phyloP scores from a whole-genome alignment of 2,329 filamentous ascomycete species.

The Sporothrix humicola region DNA sequence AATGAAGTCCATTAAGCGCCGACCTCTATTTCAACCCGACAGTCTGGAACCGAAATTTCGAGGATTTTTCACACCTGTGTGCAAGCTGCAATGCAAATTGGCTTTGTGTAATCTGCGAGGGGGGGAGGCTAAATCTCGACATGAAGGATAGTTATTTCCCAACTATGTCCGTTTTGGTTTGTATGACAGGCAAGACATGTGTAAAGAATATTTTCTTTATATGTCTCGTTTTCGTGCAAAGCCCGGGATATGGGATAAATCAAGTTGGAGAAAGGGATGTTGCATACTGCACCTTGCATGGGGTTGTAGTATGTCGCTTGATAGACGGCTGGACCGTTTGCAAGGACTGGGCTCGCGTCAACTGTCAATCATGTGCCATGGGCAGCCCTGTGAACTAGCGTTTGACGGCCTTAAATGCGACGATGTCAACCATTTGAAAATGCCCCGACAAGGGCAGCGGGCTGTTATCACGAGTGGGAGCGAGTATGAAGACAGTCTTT shows the following conservation, averaged over 20 bases:
- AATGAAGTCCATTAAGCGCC: slow-evolving; percentile 37
- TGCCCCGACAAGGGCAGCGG: no score
- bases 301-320: slow-evolving; percentile 4
- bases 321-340: neutral
- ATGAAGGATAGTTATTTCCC: no score
- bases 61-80: neutral
- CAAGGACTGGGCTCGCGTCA: slow-evolving; percentile 31
- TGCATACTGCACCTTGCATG: neutral
- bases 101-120: slow-evolving; percentile 15
- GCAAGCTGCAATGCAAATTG: neutral
- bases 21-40: slow-evolving; percentile 32
- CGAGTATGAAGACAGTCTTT: no score
- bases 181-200: no score
- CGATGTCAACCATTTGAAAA: no score
- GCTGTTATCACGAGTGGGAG: no score
- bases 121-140: neutral
- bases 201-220: no score
- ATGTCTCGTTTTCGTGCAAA: no score
- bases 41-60: slow-evolving; percentile 37
- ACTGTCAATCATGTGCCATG: slow-evolving; percentile 34
- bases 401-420: no score
- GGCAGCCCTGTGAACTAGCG: neutral
- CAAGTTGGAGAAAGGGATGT: neutral
- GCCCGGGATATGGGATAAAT: neutral
- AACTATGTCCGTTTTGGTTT: no score